Conservation (phyloP, 202 grass and related monocot genomes). For the Elaeis oleifera region DNA sequence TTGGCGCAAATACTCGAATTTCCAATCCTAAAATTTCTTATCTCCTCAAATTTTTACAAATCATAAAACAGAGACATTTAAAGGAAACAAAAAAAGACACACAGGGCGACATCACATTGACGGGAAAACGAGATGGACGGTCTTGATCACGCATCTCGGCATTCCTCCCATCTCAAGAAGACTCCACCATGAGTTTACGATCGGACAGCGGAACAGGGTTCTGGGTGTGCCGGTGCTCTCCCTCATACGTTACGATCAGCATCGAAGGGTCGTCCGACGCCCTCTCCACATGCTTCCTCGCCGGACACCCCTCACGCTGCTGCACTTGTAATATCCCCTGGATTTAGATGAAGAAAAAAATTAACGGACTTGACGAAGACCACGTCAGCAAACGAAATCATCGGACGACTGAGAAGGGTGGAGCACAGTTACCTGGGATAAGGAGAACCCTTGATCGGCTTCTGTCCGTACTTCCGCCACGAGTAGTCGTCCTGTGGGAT, state of each 20-base stretch:
- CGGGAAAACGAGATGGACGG: too few species aligned
- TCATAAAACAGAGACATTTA: too few species aligned
- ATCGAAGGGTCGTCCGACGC: constrained; percentile 16
- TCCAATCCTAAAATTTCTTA: too few species aligned
- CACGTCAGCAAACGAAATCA: background rate
- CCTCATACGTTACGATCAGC: constrained; percentile 19
- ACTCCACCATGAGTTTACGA: too few species aligned
- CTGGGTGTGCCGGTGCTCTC: constrained; percentile 7
- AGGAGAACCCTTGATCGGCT: constrained; percentile 18
- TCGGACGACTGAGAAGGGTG: background rate
- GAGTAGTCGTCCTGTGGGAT: constrained; percentile 13
- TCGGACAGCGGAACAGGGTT: too few species aligned
- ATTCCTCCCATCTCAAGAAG: too few species aligned
- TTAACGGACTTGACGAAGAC: background rate
- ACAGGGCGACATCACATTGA: too few species aligned
- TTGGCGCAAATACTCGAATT: too few species aligned
- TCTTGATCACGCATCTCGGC: too few species aligned
- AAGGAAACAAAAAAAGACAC: too few species aligned
- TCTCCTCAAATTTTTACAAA: too few species aligned
- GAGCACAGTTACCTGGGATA: constrained; percentile 5
- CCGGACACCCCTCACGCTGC: constrained; percentile 9
- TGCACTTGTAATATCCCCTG: constrained; percentile 23
- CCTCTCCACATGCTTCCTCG: constrained; percentile 20
- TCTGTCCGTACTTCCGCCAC: constrained; percentile 26
- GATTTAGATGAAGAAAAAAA: background rate